Evolutionary conservation across 208 protist species (phyloP).

Genomic region (Tritrichomonas foetus): DNA sequence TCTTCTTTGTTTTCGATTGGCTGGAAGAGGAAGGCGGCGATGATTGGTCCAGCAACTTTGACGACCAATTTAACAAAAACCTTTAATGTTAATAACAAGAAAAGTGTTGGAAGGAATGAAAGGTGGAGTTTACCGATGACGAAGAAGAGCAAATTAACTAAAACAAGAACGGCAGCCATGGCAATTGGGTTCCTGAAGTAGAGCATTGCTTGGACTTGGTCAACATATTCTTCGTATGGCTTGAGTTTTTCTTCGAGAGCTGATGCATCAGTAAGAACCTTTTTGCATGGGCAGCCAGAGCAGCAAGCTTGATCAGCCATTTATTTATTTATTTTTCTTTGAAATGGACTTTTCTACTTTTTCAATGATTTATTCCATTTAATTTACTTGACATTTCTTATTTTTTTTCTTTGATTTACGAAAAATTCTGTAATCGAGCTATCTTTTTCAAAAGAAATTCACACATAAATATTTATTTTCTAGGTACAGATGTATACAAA

Average conservation of each 20-base stretch:
- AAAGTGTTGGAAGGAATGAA: background rate
- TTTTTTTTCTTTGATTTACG: too few species aligned
- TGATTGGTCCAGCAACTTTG: background rate
- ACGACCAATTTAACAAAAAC: background rate
- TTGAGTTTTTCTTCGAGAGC: background rate
- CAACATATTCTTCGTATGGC: background rate
- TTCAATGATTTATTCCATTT: too few species aligned
- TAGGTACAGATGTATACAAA: too few species aligned
- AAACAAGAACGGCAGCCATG: background rate
- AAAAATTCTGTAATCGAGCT: too few species aligned
- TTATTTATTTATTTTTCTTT: too few species aligned
- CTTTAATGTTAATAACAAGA: background rate
- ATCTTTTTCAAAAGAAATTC: too few species aligned
- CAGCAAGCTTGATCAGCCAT: background rate
- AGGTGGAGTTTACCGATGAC: background rate
- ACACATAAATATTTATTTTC: too few species aligned
- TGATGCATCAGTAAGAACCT: background rate
- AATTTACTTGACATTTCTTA: too few species aligned
- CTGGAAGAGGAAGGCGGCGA: background rate
- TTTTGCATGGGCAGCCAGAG: background rate
- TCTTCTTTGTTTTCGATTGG: background rate
- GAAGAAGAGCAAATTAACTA: constrained; percentile 28
- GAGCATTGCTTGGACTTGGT: background rate
- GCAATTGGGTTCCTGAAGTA: background rate
- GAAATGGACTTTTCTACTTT: too few species aligned